A percentile compares a stretch with the other conserved stretches of the same genome.
Conservation (phyloP, 768 basidiomycete genomes). For the Omphalotus guepiniiformis region DNA sequence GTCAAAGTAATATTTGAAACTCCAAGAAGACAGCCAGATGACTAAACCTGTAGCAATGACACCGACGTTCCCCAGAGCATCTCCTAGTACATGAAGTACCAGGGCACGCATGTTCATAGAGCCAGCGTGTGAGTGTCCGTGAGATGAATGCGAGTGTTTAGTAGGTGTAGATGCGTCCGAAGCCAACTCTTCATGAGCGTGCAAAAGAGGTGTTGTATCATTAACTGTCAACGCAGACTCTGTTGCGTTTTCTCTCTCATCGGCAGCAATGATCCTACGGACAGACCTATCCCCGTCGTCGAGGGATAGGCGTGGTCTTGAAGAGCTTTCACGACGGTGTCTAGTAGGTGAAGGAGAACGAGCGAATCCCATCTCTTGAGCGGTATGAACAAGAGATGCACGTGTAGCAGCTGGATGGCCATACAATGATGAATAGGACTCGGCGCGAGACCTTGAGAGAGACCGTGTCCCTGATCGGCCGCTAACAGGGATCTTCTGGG, state of each 20-base stretch:
- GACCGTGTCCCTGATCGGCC: slow-evolving; percentile 17
- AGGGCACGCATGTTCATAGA: slow-evolving; percentile 99
- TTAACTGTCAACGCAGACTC: slow-evolving; percentile 10
- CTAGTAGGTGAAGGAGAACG: slow-evolving; percentile 39
- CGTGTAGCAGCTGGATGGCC: slow-evolving; percentile 72
- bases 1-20: slow-evolving; percentile 88
- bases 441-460: slow-evolving; percentile 32
- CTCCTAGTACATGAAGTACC: slow-evolving; percentile 90
- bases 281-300: not conserved
- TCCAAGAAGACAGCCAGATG: slow-evolving; percentile 87
- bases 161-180: slow-evolving; percentile 14
- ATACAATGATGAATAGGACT: slow-evolving; percentile 59
- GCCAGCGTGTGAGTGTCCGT: slow-evolving; percentile 47
- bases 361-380: slow-evolving; percentile 69
- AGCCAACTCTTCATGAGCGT: not conserved
- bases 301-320: slow-evolving; percentile 22
- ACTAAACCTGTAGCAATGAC: slow-evolving; percentile 94
- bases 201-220: slow-evolving; percentile 43
- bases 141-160: slow-evolving; percentile 20
- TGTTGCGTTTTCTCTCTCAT: not conserved
- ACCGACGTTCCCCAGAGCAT: slow-evolving; percentile 96
- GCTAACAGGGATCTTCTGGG: slow-evolving; percentile 21
- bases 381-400: slow-evolving; percentile 74
- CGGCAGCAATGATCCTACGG: not conserved
- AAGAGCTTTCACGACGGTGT: slow-evolving; percentile 8